phyloP scores from a whole-genome alignment of 495 filamentous ascomycete species.

The Trichoderma erinaceum region DNA sequence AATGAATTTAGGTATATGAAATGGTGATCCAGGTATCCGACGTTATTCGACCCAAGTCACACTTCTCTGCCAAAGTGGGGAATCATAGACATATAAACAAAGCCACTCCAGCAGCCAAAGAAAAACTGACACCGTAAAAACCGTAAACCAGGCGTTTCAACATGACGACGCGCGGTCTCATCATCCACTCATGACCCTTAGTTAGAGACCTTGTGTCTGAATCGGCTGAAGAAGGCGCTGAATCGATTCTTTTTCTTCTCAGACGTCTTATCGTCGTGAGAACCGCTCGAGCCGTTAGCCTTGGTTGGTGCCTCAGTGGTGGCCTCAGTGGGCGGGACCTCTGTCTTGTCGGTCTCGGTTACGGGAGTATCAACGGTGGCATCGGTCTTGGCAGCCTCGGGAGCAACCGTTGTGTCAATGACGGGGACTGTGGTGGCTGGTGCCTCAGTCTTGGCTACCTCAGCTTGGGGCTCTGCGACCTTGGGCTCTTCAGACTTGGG shows the following conservation, averaged over 20 bases:
- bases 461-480: conserved; percentile 22
- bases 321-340: conserved; percentile 22
- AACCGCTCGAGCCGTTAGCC: conserved; percentile 27
- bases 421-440: conserved; percentile 21
- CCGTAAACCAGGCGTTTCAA: conserved; percentile 6
- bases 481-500: conserved; percentile 20
- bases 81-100: conserved; percentile 17
- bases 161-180: background rate
- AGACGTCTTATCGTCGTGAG: conserved; percentile 21
- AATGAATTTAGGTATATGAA: conserved; percentile 16
- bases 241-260: conserved; percentile 55
- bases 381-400: conserved; percentile 22
- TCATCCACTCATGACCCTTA: background rate
- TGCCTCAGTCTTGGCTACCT: conserved; percentile 18
- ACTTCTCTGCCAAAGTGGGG: conserved; percentile 15
- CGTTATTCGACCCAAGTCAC: conserved; percentile 12
- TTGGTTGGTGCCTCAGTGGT: conserved; percentile 23
- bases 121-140: conserved; percentile 8
- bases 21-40: conserved; percentile 15
- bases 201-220: conserved; percentile 49
- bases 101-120: conserved; percentile 14
- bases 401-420: conserved; percentile 19
- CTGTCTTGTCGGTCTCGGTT: conserved; percentile 18
- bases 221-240: conserved; percentile 48
- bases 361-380: conserved; percentile 17